phyloP scores from a whole-genome alignment of 192 early-diverging fungal species.

The Coemansia sp. region DNA sequence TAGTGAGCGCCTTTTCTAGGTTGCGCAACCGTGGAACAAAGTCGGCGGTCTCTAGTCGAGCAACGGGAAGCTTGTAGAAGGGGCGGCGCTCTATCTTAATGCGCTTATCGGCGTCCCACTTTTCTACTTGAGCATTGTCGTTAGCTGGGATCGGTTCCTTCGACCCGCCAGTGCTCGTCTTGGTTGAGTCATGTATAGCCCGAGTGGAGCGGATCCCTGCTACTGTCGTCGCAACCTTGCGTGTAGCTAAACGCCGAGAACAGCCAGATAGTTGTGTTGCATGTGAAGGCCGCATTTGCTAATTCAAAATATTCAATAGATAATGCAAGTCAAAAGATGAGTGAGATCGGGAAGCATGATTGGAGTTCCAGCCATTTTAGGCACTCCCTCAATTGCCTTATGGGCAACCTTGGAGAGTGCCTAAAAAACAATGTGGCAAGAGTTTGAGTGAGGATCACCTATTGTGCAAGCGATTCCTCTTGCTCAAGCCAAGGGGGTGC shows the following conservation, averaged over 20 bases:
- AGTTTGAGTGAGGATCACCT: too few relatives aligned
- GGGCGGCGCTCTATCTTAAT: not conserved
- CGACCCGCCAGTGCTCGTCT: not conserved
- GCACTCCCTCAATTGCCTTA: too few relatives aligned
- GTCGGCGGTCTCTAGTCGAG: not conserved
- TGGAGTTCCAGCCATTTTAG: too few relatives aligned
- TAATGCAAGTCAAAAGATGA: not conserved
- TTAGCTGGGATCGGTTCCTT: not conserved
- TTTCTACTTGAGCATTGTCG: not conserved
- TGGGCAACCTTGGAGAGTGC: too few relatives aligned
- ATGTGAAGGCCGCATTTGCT: not conserved
- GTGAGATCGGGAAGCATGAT: not conserved
- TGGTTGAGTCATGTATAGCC: not conserved
- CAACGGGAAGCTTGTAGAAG: not conserved
- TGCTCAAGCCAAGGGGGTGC: too few relatives aligned
- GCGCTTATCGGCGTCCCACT: not conserved
- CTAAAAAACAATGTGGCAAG: too few relatives aligned
- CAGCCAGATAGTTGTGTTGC: not conserved
- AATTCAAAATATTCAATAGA: not conserved
- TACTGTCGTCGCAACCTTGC: not conserved
- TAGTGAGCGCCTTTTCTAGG: slow-evolving; percentile 9
- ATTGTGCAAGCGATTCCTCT: too few relatives aligned
- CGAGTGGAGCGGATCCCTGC: not conserved
- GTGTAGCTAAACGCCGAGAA: not conserved
- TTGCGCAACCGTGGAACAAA: slow-evolving; percentile 3